A percentile compares a stretch with the other conserved stretches of the same genome.
Evolutionary conservation across 106 monocot genomes (phyloP).

Genomic region (Chionographis japonica): DNA sequence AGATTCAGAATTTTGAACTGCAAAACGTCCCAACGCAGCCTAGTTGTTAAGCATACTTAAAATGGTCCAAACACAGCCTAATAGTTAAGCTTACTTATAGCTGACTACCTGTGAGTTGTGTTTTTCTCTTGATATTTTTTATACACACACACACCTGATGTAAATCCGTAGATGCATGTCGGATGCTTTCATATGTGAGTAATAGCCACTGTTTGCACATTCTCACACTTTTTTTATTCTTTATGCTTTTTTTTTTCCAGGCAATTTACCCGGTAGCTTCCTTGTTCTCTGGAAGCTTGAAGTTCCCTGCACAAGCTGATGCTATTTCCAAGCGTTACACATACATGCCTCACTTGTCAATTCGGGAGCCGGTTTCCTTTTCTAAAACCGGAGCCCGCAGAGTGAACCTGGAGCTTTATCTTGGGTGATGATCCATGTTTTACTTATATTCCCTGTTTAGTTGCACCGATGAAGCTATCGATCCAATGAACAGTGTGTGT

Average conservation of each 20-base stretch:
- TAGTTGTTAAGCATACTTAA: too few relatives aligned
- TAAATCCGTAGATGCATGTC: too few relatives aligned
- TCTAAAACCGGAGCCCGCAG: conserved; percentile 36
- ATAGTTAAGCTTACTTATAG: too few relatives aligned
- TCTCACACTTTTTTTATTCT: too few relatives aligned
- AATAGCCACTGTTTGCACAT: too few relatives aligned
- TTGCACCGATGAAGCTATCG: neutral
- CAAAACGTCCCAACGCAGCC: too few relatives aligned
- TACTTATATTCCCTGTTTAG: neutral
- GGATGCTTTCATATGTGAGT: too few relatives aligned
- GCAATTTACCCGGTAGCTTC: conserved; percentile 71
- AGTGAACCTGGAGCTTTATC: conserved; percentile 65
- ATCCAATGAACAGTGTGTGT: neutral
- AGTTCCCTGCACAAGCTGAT: conserved; percentile 53
- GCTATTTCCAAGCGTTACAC: conserved; percentile 52
- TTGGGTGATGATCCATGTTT: conserved; percentile 50
- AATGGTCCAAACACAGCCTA: too few relatives aligned
- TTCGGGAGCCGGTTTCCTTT: conserved; percentile 15
- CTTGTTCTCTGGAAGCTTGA: conserved; percentile 77
- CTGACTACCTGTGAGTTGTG: too few relatives aligned
- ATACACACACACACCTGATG: too few relatives aligned
- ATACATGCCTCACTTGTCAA: conserved; percentile 49
- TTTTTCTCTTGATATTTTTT: too few relatives aligned
- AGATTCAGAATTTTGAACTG: too few relatives aligned
- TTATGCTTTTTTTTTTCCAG: conserved; percentile 31